These are phyloP conservation scores for Xylaria longipes DNA, from an alignment of 495 filamentous ascomycete genomes.

Conservation along the genomic window DNA sequence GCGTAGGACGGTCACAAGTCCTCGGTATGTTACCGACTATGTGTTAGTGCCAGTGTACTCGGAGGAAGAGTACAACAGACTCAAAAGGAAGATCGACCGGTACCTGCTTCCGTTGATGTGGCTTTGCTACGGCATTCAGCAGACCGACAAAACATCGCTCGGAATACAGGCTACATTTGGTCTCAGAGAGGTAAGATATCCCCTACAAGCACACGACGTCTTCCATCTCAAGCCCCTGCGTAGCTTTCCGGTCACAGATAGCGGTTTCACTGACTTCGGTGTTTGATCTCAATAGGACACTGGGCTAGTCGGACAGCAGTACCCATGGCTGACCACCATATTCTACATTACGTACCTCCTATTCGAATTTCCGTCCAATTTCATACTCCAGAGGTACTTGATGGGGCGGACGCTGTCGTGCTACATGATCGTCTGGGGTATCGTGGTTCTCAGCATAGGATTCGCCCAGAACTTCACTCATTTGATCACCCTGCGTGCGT, in stretches of 20 bases:
- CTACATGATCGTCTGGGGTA: conserved; percentile 44
- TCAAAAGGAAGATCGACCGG: conserved; percentile 39
- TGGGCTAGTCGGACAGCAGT: conserved; percentile 41
- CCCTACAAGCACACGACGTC: neutral
- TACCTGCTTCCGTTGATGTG: conserved; percentile 43
- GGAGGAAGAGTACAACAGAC: conserved; percentile 39
- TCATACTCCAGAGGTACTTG: conserved; percentile 40
- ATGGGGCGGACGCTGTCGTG: conserved; percentile 44
- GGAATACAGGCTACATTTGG: conserved; percentile 42
- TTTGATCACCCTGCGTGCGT: conserved; percentile 39
- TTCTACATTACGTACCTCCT: conserved; percentile 44
- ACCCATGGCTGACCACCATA: conserved; percentile 42
- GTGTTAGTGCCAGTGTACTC: conserved; percentile 32
- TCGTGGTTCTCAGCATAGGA: conserved; percentile 38
- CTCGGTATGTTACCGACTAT: neutral
- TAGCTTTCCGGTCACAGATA: neutral
- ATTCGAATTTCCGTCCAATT: conserved; percentile 44
- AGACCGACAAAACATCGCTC: conserved; percentile 43
- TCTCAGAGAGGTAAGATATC: conserved; percentile 11
- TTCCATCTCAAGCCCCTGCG: neutral
- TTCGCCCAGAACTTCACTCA: conserved; percentile 46
- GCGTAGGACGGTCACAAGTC: neutral
- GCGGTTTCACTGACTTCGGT: conserved; percentile 5
- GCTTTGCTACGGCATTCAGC: conserved; percentile 45
- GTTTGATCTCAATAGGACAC: conserved; percentile 33